phyloP scores from a whole-genome alignment of 805 yeast species.

The Metschnikowia corniflorae region DNA sequence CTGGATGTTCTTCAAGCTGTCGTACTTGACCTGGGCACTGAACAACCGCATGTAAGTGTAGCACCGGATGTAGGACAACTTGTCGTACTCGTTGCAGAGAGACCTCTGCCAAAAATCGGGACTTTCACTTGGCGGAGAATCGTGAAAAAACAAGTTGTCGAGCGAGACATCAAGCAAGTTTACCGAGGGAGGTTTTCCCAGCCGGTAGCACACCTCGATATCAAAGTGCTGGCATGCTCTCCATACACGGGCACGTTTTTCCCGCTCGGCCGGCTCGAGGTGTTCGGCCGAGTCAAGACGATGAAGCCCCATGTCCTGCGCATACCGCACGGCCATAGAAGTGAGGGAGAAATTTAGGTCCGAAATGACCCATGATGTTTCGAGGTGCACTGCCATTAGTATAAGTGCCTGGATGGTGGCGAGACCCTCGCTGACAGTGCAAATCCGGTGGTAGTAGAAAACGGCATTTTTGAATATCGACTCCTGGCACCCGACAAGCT shows the following conservation, averaged over 20 bases:
- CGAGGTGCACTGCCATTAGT: conserved; percentile 37
- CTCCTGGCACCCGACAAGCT: conserved; percentile 15
- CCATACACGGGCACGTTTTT: conserved; percentile 44
- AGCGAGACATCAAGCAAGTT: conserved; percentile 32
- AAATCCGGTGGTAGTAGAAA: conserved; percentile 48
- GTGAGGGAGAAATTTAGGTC: conserved; percentile 42
- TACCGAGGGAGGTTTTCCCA: conserved; percentile 49
- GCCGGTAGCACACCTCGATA: conserved; percentile 39
- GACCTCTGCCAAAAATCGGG: conserved; percentile 3
- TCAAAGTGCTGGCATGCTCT: conserved; percentile 48
- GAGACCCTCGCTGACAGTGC: conserved; percentile 49
- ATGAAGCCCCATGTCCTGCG: conserved; percentile 57
- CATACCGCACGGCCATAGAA: conserved; percentile 48
- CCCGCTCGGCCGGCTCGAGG: conserved; percentile 33
- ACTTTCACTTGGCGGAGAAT: not conserved
- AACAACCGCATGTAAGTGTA: conserved; percentile 30
- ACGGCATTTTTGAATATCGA: conserved; percentile 12
- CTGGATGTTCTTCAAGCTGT: conserved; percentile 20
- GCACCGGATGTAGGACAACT: conserved; percentile 27
- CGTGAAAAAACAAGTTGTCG: conserved; percentile 7
- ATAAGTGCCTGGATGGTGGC: conserved; percentile 51
- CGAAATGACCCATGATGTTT: conserved; percentile 29
- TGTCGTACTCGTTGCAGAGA: conserved; percentile 4
- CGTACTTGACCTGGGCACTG: conserved; percentile 25
- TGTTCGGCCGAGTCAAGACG: conserved; percentile 41